These are phyloP conservation scores for Aphanomyces cochlioides DNA, from an alignment of 352 stramenopile genomes.

Conservation along the genomic window DNA sequence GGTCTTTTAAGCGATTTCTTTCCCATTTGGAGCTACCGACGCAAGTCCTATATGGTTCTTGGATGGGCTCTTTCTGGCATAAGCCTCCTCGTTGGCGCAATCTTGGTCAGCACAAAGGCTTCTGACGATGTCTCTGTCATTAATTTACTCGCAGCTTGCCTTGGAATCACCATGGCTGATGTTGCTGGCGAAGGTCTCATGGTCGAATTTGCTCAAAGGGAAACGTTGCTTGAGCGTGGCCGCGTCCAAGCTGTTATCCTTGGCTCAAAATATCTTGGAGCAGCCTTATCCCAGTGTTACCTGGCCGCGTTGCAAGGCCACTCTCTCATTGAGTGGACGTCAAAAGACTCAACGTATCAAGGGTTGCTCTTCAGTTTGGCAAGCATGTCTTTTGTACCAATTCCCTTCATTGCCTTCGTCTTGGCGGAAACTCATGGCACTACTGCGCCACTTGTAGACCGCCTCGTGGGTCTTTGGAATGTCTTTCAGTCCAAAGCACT, in stretches of 20 bases:
- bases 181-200: constrained; percentile 77
- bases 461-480: neutral
- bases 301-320: constrained; percentile 32
- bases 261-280: constrained; percentile 7
- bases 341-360: constrained; percentile 48
- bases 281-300: constrained; percentile 10
- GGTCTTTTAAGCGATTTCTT: constrained; percentile 84
- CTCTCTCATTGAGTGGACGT: constrained; percentile 43
- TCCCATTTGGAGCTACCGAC: constrained; percentile 78
- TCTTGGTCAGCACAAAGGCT: constrained; percentile 45
- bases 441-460: neutral
- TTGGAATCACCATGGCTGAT: constrained; percentile 82
- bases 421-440: neutral
- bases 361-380: constrained; percentile 50
- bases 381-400: constrained; percentile 49
- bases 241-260: constrained; percentile 43
- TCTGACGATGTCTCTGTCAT: constrained; percentile 48
- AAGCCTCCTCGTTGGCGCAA: constrained; percentile 40
- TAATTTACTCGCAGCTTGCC: constrained; percentile 72
- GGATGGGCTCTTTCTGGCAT: constrained; percentile 57
- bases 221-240: constrained; percentile 61
- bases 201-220: constrained; percentile 75
- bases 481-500: constrained; percentile 22
- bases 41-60: constrained; percentile 89
- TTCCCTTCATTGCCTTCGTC: constrained; percentile 56